phyloP scores from a whole-genome alignment of 768 basidiomycete species.

The Leccinum incarnatum region DNA sequence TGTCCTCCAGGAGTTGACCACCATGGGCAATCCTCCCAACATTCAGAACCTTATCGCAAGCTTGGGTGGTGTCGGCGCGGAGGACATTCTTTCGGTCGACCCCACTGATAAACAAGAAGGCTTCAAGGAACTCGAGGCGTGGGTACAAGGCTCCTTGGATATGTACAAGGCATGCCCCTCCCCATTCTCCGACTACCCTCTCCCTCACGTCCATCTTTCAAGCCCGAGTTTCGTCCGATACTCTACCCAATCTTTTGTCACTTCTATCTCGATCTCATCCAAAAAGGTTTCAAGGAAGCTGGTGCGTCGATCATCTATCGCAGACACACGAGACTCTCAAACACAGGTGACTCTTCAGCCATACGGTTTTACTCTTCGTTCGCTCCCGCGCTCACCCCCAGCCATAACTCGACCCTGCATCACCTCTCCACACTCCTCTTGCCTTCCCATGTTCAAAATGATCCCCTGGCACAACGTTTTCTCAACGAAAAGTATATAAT shows the following conservation, averaged over 20 bases:
- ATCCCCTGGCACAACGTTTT: conserved; percentile 80
- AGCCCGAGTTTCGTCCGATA: conserved; percentile 94
- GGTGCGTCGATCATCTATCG: conserved; percentile 47
- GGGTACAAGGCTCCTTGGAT: conserved; percentile 88
- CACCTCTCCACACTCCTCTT: conserved; percentile 78
- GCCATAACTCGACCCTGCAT: conserved; percentile 68
- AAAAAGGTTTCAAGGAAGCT: conserved; percentile 86
- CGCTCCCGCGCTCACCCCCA: conserved; percentile 59
- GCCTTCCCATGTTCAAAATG: conserved; percentile 80
- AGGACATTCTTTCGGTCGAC: conserved; percentile 77
- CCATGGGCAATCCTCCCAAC: conserved; percentile 67
- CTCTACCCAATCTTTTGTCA: conserved; percentile 96
- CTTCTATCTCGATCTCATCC: conserved; percentile 93
- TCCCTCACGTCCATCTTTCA: conserved; percentile 14
- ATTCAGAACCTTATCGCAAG: conserved; percentile 76
- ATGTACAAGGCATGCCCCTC: conserved; percentile 76
- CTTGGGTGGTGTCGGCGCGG: conserved; percentile 75
- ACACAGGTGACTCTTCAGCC: conserved; percentile 44
- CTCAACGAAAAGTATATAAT: conserved; percentile 88
- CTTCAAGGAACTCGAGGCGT: conserved; percentile 79
- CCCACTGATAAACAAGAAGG: conserved; percentile 86
- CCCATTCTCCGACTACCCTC: not conserved
- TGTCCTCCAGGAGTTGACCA: conserved; percentile 64
- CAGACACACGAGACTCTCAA: conserved; percentile 1
- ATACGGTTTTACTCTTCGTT: conserved; percentile 72